Conservation (phyloP, 225 moss, liverwort and hornwort species). For the Asterella californica region DNA sequence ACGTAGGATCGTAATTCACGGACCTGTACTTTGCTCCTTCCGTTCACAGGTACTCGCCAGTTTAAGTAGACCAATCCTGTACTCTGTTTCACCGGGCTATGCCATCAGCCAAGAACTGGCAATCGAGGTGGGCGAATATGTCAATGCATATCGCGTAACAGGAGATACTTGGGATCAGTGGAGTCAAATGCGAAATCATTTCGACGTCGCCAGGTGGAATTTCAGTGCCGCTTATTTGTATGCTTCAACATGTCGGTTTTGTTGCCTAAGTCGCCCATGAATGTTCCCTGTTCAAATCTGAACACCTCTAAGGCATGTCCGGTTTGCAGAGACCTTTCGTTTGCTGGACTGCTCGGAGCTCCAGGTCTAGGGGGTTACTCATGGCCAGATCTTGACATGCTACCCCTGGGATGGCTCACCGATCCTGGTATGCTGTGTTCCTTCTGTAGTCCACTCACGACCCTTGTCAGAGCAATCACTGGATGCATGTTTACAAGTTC, state of each 20-base stretch:
- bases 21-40: too few species aligned
- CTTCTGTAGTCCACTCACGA: not conserved
- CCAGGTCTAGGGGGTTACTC: slow-evolving; percentile 14
- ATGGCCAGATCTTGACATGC: slow-evolving; percentile 30
- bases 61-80: slow-evolving; percentile 47
- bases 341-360: not conserved
- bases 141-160: slow-evolving; percentile 60
- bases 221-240: not conserved
- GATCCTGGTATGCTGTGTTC: slow-evolving; percentile 15
- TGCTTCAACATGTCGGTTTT: not conserved
- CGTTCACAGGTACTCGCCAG: slow-evolving; percentile 45
- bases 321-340: not conserved
- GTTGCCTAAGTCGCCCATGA: not conserved
- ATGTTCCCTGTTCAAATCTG: not conserved
- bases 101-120: slow-evolving; percentile 46
- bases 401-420: slow-evolving; percentile 26
- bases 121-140: slow-evolving; percentile 33
- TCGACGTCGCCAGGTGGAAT: slow-evolving; percentile 52
- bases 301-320: not conserved
- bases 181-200: slow-evolving; percentile 51
- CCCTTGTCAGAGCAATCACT: too few species aligned
- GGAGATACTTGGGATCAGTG: slow-evolving; percentile 66
- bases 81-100: slow-evolving; percentile 67
- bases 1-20: not conserved
- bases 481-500: too few species aligned